A percentile compares a stretch with the other conserved stretches of the same genome.
Evolutionary conservation across 768 basidiomycete species (phyloP).

Genomic region (Leucocoprinus sp.): DNA sequence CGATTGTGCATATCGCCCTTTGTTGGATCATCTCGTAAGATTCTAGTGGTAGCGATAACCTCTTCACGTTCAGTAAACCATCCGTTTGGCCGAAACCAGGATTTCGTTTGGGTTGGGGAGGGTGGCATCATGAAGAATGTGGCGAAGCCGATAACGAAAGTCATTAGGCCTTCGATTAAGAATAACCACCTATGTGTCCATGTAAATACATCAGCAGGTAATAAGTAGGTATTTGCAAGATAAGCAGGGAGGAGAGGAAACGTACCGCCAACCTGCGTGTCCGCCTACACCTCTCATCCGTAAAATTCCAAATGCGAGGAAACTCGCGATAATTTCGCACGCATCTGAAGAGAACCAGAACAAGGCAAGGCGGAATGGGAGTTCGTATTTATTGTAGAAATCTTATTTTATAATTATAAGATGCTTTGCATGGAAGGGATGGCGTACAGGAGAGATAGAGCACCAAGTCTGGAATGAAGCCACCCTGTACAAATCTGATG

Average conservation of each 20-base stretch:
- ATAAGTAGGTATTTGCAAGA: too few relatives aligned
- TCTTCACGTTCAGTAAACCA: slow-evolving; percentile 62
- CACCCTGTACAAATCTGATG: slow-evolving; percentile 23
- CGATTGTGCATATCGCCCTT: slow-evolving; percentile 70
- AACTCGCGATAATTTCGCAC: slow-evolving; percentile 39
- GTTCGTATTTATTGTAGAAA: slow-evolving; percentile 53
- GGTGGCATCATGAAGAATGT: slow-evolving; percentile 56
- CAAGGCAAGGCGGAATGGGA: slow-evolving; percentile 46
- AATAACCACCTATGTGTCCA: slow-evolving; percentile 52
- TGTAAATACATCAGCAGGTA: too few relatives aligned
- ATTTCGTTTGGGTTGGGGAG: slow-evolving; percentile 50
- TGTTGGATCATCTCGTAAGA: slow-evolving; percentile 57
- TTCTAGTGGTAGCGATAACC: slow-evolving; percentile 47
- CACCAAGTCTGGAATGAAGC: slow-evolving; percentile 52
- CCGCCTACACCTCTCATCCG: slow-evolving; percentile 49
- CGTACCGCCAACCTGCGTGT: slow-evolving; percentile 41
- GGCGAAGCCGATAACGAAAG: slow-evolving; percentile 41
- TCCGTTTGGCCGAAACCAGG: slow-evolving; percentile 50
- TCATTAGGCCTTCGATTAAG: slow-evolving; percentile 38
- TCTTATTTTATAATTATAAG: slow-evolving; percentile 21
- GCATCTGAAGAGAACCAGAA: slow-evolving; percentile 47
- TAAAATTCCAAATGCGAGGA: slow-evolving; percentile 55
- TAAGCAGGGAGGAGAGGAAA: too few relatives aligned
- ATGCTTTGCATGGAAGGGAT: not conserved
- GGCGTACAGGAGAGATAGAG: slow-evolving; percentile 51